Evolutionary conservation across 805 yeast species (phyloP), one percentile per base, ranked within the genome.

Genomic region (Spathaspora girioi): DNA sequence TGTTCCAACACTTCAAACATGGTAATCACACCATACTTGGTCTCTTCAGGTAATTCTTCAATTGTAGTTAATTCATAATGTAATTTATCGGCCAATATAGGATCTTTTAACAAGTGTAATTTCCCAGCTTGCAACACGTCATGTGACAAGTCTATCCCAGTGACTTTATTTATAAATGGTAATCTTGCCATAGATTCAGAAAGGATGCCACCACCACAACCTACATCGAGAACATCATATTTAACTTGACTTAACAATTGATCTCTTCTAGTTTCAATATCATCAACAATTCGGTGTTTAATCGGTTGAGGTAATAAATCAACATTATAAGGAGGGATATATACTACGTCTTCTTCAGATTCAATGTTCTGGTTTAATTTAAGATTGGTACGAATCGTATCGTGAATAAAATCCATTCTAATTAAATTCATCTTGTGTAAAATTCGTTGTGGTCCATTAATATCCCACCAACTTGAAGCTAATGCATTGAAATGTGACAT

Each of bases 391-490:
- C 73, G 70, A 26, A 93, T 70, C 0, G 84, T 85, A 3, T 79
- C 78, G 55, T 80, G 82, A 47, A 94, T 83, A 64, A 91, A 94
- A 65, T 91, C 97, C 87, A 93, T 79, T 56, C 99, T 74, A 49
- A 89, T 75, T 47, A 89, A 73, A 65, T 94, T 94, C 99, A 94
- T 93, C 69, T 91, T 88, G 69, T 94, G 98, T 43, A 94, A 77
- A 50, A 94, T 89, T 40, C 99, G 74, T 65, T 94, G 98, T 1
- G 97, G 87, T 0, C 99, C 99, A 56, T 84, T 70, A 12, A 88
- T 83, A 60, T 94, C 97, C 99, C 99, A 94, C 99, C 99, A 94
- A n/a, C 89, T 69, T n/a, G 86, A 76, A 1, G 99, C 99, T 44
- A 94, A 75, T 32, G 85, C 81, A 59, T 88, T 83, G 69, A 94